Percentiles rank a stretch among this genome's conserved stretches.
These are phyloP conservation scores for Gastrodia elata DNA, from an alignment of 106 monocot genomes.

Conservation along the genomic window DNA sequence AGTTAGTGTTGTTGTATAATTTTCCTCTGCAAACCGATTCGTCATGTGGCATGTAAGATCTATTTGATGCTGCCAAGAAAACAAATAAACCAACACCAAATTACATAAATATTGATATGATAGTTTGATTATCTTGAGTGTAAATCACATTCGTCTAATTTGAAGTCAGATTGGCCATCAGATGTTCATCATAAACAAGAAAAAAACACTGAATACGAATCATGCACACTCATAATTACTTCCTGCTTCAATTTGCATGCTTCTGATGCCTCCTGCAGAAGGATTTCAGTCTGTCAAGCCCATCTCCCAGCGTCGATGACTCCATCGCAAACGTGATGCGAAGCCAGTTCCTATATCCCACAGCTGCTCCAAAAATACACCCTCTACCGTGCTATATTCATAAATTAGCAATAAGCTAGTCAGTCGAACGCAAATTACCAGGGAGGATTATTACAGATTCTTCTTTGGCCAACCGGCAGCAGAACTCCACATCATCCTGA, in stretches of 20 bases:
- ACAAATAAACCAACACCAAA: too few species aligned
- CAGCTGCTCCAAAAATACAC: conserved; percentile 17
- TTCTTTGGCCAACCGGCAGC: conserved; percentile 65
- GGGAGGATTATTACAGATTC: conserved; percentile 65
- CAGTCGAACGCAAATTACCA: conserved; percentile 21
- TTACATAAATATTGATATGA: too few species aligned
- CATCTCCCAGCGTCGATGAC: conserved; percentile 36
- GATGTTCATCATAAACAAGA: too few species aligned
- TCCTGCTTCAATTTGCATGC: not conserved
- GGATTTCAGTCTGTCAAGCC: conserved; percentile 30
- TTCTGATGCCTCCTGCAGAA: conserved; percentile 31
- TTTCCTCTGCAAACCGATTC: too few species aligned
- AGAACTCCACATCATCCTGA: conserved; percentile 64
- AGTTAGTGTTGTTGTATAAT: too few species aligned
- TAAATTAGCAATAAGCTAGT: not conserved
- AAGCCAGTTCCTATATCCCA: conserved; percentile 34
- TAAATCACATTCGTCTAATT: too few species aligned
- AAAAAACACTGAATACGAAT: too few species aligned
- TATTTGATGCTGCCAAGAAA: too few species aligned
- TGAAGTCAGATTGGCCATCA: too few species aligned
- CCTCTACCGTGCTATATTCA: not conserved
- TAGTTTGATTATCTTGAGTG: too few species aligned
- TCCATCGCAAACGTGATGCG: conserved; percentile 49
- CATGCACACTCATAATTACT: too few species aligned
- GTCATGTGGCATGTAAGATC: too few species aligned